phyloP scores from a whole-genome alignment of 306 rosid genomes.

The Rosa multiflora region DNA sequence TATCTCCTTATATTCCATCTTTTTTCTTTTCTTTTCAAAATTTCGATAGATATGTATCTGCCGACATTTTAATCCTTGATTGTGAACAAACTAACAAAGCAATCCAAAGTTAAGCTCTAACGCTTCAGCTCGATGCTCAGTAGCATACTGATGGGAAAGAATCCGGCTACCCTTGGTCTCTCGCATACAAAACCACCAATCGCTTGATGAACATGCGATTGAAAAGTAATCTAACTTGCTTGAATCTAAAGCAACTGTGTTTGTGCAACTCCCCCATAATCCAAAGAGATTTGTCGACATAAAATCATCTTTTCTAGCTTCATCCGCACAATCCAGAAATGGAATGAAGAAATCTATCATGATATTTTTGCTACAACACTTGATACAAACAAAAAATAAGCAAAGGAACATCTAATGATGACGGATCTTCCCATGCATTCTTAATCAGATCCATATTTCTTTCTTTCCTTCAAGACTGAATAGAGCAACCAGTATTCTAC shows the following conservation, averaged over 20 bases:
- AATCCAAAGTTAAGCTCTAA: not conserved
- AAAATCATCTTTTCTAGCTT: not conserved
- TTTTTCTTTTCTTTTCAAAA: too few relatives aligned
- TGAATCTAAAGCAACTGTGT: not conserved
- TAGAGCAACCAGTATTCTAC: not conserved
- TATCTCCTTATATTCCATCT: too few relatives aligned
- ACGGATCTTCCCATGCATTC: slow-evolving; percentile 2
- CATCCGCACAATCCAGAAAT: not conserved
- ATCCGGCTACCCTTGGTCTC: not conserved
- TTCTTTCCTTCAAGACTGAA: not conserved
- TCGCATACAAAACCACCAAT: not conserved
- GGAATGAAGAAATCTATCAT: not conserved
- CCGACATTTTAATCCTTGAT: not conserved
- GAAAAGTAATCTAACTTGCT: not conserved
- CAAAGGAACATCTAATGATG: not conserved
- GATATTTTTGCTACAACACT: slow-evolving; percentile 1
- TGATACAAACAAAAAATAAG: not conserved
- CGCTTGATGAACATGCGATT: not conserved
- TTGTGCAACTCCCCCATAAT: not conserved
- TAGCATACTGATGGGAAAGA: not conserved
- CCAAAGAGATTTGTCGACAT: not conserved
- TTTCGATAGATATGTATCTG: too few relatives aligned
- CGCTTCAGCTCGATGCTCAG: not conserved
- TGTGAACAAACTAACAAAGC: too few relatives aligned
- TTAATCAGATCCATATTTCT: not conserved